These are phyloP conservation scores for Rhizopogon salebrosus DNA, from an alignment of 768 basidiomycete species.

Conservation along the genomic window DNA sequence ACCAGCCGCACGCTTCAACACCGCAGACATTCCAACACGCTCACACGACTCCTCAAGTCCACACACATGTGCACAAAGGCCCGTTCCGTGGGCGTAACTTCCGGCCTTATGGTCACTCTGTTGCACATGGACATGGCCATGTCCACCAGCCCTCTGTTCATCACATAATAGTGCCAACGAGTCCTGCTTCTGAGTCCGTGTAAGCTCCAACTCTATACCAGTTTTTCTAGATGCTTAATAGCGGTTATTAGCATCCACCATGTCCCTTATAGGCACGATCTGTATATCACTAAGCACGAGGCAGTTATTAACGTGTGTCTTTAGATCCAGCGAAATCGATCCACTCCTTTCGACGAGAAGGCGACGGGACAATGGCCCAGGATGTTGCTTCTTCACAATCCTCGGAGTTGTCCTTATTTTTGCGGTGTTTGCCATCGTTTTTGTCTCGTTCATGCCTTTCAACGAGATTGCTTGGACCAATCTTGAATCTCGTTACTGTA, in stretches of 20 bases:
- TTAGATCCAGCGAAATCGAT: not conserved
- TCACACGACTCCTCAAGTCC: not conserved
- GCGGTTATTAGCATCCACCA: not conserved
- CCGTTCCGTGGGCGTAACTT: too few species aligned
- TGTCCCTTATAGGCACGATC: not conserved
- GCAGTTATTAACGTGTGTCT: not conserved
- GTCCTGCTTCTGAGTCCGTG: not conserved
- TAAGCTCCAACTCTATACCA: not conserved
- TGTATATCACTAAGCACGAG: too few species aligned
- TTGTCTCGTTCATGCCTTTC: not conserved
- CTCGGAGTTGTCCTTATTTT: not conserved
- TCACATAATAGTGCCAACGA: not conserved
- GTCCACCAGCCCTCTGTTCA: not conserved
- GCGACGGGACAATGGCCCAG: not conserved
- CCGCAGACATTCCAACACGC: not conserved
- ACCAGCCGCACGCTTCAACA: not conserved
- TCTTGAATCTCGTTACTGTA: constrained; percentile 17
- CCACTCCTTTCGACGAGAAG: not conserved
- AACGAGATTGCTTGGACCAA: constrained; percentile 10
- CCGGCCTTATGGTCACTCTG: not conserved
- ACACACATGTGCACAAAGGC: not conserved
- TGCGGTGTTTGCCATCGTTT: not conserved
- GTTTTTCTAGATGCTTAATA: not conserved
- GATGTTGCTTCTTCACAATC: not conserved
- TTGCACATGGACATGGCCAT: not conserved